These are phyloP conservation scores for Staphylotrichum tortipilum DNA, from an alignment of 495 filamentous ascomycete species.

Conservation along the genomic window DNA sequence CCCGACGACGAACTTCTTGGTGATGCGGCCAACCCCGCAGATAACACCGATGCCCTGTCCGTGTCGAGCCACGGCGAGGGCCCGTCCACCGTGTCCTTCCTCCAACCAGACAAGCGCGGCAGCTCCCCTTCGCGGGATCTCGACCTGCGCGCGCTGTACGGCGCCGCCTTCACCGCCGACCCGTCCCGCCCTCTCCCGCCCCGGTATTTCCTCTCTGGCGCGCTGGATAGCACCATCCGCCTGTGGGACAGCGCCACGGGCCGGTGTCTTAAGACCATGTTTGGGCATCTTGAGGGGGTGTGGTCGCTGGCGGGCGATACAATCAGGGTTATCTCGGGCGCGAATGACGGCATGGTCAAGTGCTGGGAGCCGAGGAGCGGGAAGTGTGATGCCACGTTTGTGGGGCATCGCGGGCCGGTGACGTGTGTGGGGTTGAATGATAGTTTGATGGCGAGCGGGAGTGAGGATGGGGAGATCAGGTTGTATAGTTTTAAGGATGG, in stretches of 20 bases:
- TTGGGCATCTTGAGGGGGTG: constrained; percentile 91
- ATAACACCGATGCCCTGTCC: constrained; percentile 48
- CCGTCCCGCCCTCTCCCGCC: constrained; percentile 61
- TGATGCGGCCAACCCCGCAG: constrained; percentile 34
- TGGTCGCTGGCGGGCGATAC: constrained; percentile 93
- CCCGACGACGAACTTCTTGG: constrained; percentile 57
- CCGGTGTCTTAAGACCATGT: constrained; percentile 79
- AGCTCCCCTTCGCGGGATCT: constrained; percentile 22
- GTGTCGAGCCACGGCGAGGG: constrained; percentile 32
- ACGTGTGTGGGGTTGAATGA: constrained; percentile 71
- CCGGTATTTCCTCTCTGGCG: constrained; percentile 84
- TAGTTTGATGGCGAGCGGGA: constrained; percentile 74
- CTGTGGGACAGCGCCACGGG: constrained; percentile 86
- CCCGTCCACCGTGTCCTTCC: constrained; percentile 22
- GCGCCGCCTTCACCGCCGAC: constrained; percentile 45
- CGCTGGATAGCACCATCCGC: constrained; percentile 82
- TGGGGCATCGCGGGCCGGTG: constrained; percentile 74
- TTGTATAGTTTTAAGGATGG: constrained; percentile 72
- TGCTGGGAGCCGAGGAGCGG: constrained; percentile 92
- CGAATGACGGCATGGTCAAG: constrained; percentile 91
- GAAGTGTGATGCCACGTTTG: constrained; percentile 82
- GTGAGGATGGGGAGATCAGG: constrained; percentile 86
- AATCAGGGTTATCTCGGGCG: constrained; percentile 77
- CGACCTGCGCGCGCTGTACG: constrained; percentile 45
- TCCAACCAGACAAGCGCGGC: constrained; percentile 10